Conservation (phyloP, 83 land plant species). For the Isoetes engelmannii region DNA sequence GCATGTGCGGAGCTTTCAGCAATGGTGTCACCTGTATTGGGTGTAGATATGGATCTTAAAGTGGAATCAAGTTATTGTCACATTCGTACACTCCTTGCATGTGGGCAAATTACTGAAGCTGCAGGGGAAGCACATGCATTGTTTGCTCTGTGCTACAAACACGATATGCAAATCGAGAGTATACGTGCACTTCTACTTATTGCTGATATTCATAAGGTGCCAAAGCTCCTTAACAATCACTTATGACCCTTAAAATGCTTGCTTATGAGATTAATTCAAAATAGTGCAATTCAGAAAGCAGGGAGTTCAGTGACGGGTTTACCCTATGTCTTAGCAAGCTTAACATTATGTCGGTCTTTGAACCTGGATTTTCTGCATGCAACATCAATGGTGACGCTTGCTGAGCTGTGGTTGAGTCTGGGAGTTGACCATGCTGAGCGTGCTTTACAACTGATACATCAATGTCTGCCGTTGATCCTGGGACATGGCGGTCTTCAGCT, state of each 20-base stretch:
- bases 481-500: conserved; percentile 96
- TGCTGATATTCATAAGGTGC: conserved; percentile 90
- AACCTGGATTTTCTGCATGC: conserved; percentile 89
- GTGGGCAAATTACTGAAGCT: conserved; percentile 76
- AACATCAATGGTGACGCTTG: conserved; percentile 61
- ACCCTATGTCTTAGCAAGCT: conserved; percentile 86
- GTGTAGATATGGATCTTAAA: conserved; percentile 89
- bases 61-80: conserved; percentile 60
- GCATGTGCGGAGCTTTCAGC: conserved; percentile 65
- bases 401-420: conserved; percentile 84
- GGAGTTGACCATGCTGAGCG: conserved; percentile 63
- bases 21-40: conserved; percentile 62
- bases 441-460: conserved; percentile 59
- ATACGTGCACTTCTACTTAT: conserved; percentile 65
- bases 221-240: too few relatives aligned
- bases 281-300: conserved; percentile 47
- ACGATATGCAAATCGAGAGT: conserved; percentile 71
- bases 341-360: conserved; percentile 76
- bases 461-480: conserved; percentile 70
- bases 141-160: conserved; percentile 77
- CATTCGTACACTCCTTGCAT: conserved; percentile 83
- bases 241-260: too few relatives aligned
- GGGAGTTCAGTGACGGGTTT: conserved; percentile 77
- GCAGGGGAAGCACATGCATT: conserved; percentile 63
- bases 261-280: too few relatives aligned